Conservation (phyloP, 2,329 filamentous ascomycete genomes). For the Cordyceps farinosa region DNA sequence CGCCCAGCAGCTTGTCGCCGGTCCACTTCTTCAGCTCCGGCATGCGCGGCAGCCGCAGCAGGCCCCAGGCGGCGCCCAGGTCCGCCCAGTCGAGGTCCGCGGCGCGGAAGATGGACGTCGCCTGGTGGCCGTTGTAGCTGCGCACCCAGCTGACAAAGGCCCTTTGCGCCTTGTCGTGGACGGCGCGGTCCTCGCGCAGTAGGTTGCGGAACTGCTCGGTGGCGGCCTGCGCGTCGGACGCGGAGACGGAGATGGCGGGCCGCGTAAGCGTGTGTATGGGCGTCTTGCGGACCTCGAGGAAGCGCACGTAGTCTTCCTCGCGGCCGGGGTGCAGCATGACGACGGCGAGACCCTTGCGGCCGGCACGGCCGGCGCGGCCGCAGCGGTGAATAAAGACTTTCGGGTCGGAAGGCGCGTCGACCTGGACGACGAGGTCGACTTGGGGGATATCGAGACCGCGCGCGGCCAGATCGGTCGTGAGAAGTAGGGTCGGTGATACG, state of each 20-base stretch:
- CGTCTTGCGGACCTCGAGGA: constrained; percentile 82
- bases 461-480: constrained; percentile 91
- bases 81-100: constrained; percentile 81
- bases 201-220: constrained; percentile 60
- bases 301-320: constrained; percentile 87
- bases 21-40: constrained; percentile 76
- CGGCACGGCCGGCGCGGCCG: constrained; percentile 85
- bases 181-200: constrained; percentile 48
- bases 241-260: constrained; percentile 54
- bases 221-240: constrained; percentile 55
- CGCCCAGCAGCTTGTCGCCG: constrained; percentile 60
- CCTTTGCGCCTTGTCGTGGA: constrained; percentile 84
- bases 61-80: constrained; percentile 77
- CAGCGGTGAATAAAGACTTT: constrained; percentile 95
- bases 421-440: constrained; percentile 85
- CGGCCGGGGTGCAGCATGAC: constrained; percentile 79
- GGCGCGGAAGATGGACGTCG: constrained; percentile 84
- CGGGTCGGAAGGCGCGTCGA: constrained; percentile 79
- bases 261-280: constrained; percentile 64
- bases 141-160: constrained; percentile 93
- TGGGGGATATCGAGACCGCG: constrained; percentile 88
- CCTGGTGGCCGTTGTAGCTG: constrained; percentile 86
- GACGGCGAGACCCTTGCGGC: constrained; percentile 77
- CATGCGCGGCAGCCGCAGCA: constrained; percentile 88
- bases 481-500: constrained; percentile 70